Conservation (phyloP, 2,329 filamentous ascomycete species). For the Fusarium devonianum region DNA sequence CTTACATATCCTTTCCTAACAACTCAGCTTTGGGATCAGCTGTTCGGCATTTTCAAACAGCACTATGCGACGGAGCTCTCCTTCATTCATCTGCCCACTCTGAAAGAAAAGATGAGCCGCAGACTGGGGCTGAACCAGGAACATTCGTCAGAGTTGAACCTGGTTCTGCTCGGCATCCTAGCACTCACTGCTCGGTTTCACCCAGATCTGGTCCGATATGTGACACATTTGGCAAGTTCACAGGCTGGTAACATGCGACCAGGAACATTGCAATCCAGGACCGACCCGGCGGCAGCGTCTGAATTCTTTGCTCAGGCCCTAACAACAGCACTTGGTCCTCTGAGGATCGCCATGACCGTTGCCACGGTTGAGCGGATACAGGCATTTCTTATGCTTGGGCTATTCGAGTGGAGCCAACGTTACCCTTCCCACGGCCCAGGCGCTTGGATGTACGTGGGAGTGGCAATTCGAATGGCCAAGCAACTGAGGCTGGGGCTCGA, state of each 20-base stretch:
- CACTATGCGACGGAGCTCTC: constrained; percentile 77
- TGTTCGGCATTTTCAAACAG: constrained; percentile 73
- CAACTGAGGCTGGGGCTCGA: constrained; percentile 67
- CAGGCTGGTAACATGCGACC: constrained; percentile 46
- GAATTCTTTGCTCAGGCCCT: constrained; percentile 71
- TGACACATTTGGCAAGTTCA: constrained; percentile 51
- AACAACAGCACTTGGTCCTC: constrained; percentile 56
- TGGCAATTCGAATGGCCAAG: constrained; percentile 70
- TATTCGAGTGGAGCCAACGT: constrained; percentile 75
- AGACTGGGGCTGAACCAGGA: constrained; percentile 49
- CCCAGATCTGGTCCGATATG: constrained; percentile 62
- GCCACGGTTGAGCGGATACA: constrained; percentile 70
- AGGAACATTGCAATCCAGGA: constrained; percentile 45
- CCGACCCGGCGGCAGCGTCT: constrained; percentile 64
- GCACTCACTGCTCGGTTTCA: constrained; percentile 75
- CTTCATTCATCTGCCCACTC: constrained; percentile 72
- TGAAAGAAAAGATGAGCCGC: constrained; percentile 60
- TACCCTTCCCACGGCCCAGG: constrained; percentile 60
- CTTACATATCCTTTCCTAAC: constrained; percentile 69
- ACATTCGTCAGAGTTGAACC: constrained; percentile 56
- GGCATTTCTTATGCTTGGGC: constrained; percentile 72
- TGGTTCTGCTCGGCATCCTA: constrained; percentile 71
- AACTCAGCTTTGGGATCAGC: constrained; percentile 69
- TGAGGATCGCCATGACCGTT: constrained; percentile 55
- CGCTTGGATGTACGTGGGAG: constrained; percentile 72